Base-by-base conservation (phyloP, 208 protist species). In the Trypanosoma avium region DNA sequence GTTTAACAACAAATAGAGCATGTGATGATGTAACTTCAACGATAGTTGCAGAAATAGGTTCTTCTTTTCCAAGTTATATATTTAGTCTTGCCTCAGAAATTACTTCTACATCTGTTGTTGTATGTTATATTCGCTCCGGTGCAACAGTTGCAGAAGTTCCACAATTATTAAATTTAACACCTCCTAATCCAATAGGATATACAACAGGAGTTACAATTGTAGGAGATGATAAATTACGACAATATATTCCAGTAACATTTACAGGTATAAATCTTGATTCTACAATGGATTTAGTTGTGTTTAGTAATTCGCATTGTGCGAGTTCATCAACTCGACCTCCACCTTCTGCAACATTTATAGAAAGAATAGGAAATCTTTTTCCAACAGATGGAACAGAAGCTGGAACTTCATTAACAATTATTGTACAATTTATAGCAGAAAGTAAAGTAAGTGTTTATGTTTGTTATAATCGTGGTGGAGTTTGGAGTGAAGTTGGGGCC, bases 121-220 rank as follows among this genome's bases (percentile, higher is more conserved):
- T 94, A 49, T 96, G 91, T 74, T 93, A 93, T 76, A 80, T 83
- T 29, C 73, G 77, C 42, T 53, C 67, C 5, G 61, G 61, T 13
- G 86, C 76, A 26, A 92, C 87, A 6, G 88, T 94, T 21, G 91
- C 91, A 0, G 87, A 96, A 70, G 84, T 96, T 52, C 86, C 88
- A 47, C 76, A 92, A 78, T 70, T 84, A 26, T 63, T 94, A n/a
- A 43, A 45, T 6, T 64, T 96, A 15, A 56, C 38, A 0, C 46
- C 46, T 19, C 77, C 78, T 36, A 94, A 93, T 70, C 91, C 91
- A 36, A 66, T 60, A 43, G 69, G 75, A 24, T 96, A 94, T 67
- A 59, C 67, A 32, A 85, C 75, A 45, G 84, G 88, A 67, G 54
- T 81, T n/a, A 43, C 38, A 22, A 40, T 55, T 13, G 13, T 22